Conservation (phyloP, 2,329 filamentous ascomycete species). For the Reticulascus tulasneorum region DNA sequence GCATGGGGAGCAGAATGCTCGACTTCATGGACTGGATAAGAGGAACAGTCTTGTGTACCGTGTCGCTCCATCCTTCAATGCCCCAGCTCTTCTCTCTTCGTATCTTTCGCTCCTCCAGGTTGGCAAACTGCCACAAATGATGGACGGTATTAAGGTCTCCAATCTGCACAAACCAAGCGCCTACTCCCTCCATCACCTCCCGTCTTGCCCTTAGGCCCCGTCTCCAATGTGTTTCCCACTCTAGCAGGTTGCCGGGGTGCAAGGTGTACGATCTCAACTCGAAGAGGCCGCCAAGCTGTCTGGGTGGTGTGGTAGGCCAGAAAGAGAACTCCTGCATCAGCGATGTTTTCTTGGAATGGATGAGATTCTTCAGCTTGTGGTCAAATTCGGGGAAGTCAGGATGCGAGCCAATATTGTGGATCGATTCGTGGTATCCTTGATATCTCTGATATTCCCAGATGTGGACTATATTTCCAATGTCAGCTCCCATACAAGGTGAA, state of each 20-base stretch:
- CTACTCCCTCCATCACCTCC: slow-evolving; percentile 97
- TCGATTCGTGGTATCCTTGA: slow-evolving; percentile 88
- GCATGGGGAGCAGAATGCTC: slow-evolving; percentile 86
- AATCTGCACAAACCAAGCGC: slow-evolving; percentile 98
- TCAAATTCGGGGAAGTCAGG: slow-evolving; percentile 84
- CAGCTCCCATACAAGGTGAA: neutral
- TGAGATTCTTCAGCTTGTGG: slow-evolving; percentile 76
- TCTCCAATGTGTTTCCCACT: slow-evolving; percentile 99
- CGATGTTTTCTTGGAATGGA: slow-evolving; percentile 79
- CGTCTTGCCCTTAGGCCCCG: slow-evolving; percentile 83
- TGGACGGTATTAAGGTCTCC: slow-evolving; percentile 97
- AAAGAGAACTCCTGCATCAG: slow-evolving; percentile 99
- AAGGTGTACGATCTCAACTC: slow-evolving; percentile 96
- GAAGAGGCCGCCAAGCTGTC: slow-evolving; percentile 86
- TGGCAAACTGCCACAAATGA: slow-evolving; percentile 97
- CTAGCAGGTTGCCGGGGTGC: slow-evolving; percentile 89
- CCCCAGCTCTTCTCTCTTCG: slow-evolving; percentile 93
- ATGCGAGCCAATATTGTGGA: slow-evolving; percentile 78
- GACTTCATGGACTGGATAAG: slow-evolving; percentile 97
- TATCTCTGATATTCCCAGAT: slow-evolving; percentile 99
- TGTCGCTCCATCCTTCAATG: slow-evolving; percentile 92
- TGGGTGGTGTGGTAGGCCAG: slow-evolving; percentile 93
- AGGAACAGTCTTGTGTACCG: slow-evolving; percentile 96
- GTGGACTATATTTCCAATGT: slow-evolving; percentile 62
- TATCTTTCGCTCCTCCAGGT: slow-evolving; percentile 87